Percentiles rank a stretch among this genome's conserved stretches.
These are phyloP conservation scores for Fusarium sp. DNA, from an alignment of 2,329 filamentous ascomycete species.

Conservation along the genomic window DNA sequence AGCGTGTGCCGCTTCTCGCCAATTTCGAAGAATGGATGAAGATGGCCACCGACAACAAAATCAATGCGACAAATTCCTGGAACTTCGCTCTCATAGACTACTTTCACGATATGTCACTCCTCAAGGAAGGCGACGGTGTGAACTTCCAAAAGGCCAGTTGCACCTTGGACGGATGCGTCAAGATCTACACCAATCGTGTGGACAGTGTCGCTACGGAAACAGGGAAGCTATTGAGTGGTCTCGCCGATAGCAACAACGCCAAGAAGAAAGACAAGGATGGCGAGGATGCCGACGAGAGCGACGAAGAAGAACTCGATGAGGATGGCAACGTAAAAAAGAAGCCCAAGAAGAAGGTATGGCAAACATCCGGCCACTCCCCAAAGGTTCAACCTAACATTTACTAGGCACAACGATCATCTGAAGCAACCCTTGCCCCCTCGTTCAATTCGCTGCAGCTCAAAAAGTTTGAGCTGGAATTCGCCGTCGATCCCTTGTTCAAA, in stretches of 20 bases:
- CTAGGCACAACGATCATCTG: slow-evolving; percentile 77
- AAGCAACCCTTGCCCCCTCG: slow-evolving; percentile 89
- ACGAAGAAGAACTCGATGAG: slow-evolving; percentile 69
- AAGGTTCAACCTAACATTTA: slow-evolving; percentile 9
- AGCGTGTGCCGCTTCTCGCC: slow-evolving; percentile 91
- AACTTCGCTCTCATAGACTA: slow-evolving; percentile 99
- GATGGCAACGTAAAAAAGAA: slow-evolving; percentile 68
- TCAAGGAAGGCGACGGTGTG: slow-evolving; percentile 95
- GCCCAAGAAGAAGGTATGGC: slow-evolving; percentile 75
- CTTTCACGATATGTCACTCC: slow-evolving; percentile 97
- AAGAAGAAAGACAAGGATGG: slow-evolving; percentile 74
- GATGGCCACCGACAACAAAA: slow-evolving; percentile 99
- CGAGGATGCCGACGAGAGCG: slow-evolving; percentile 73
- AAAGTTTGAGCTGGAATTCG: slow-evolving; percentile 96
- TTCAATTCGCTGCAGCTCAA: slow-evolving; percentile 91
- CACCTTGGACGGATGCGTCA: slow-evolving; percentile 96
- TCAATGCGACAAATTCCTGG: slow-evolving; percentile 98
- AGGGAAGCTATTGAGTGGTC: slow-evolving; percentile 88
- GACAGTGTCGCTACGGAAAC: slow-evolving; percentile 98
- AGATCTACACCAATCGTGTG: slow-evolving; percentile 98
- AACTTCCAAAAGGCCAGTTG: slow-evolving; percentile 99
- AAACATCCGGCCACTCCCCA: not conserved
- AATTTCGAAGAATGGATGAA: slow-evolving; percentile 99
- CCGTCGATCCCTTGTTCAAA: slow-evolving; percentile 98
- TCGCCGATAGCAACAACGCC: slow-evolving; percentile 85